Evolutionary conservation across 257 asterid genomes (phyloP).

Genomic region (Catharanthus roseus): DNA sequence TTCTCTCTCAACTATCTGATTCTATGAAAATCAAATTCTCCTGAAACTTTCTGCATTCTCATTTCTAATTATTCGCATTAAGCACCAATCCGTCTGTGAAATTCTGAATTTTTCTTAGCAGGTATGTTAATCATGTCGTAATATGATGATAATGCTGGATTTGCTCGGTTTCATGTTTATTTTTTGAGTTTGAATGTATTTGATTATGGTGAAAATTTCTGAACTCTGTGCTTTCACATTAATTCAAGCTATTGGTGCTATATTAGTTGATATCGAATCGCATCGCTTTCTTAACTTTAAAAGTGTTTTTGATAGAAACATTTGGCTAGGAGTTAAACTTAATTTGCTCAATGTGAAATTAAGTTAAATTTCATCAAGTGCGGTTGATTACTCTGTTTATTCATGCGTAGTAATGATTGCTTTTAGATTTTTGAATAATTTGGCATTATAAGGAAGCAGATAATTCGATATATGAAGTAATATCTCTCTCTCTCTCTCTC

Average conservation of each 20-base stretch:
- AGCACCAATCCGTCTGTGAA: not conserved
- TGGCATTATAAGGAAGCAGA: not conserved
- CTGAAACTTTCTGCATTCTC: constrained; percentile 11
- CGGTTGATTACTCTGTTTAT: not conserved
- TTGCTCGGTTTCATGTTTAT: not conserved
- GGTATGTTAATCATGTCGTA: not conserved
- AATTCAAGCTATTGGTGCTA: not conserved
- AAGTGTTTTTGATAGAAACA: not conserved
- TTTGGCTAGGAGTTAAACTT: not conserved
- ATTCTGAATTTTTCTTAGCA: not conserved
- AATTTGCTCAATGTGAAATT: not conserved
- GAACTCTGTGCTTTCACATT: not conserved
- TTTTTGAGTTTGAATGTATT: not conserved
- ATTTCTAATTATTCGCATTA: constrained; percentile 7
- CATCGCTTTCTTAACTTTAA: not conserved
- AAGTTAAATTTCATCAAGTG: not conserved
- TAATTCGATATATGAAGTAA: not conserved
- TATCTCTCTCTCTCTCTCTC: no score
- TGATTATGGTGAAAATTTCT: not conserved
- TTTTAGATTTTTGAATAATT: not conserved
- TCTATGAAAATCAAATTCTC: not conserved
- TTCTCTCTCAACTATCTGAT: constrained; percentile 12
- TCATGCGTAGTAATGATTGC: not conserved
- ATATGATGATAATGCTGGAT: not conserved
- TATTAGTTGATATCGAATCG: not conserved